Base-by-base conservation (phyloP, 805 yeast species). In the Saturnispora serradocipensis region DNA sequence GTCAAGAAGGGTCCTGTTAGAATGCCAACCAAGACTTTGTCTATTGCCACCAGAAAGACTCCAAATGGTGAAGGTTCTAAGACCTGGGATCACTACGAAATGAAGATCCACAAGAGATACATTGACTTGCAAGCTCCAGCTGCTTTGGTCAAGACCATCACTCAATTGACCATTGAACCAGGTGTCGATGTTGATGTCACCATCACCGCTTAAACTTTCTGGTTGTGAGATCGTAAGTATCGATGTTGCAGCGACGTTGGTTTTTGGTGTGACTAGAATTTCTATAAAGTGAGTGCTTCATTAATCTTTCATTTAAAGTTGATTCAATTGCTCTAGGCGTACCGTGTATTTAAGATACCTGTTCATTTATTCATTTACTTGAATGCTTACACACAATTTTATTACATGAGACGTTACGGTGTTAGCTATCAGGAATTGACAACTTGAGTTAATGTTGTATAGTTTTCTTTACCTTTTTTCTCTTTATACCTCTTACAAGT, bases 61-160 rank as follows among this genome's bases (percentile, higher is more conserved):
- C 99, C 99, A 72, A 95, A 95, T 77, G 99, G 99, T 93, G 97
- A 93, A 82, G 99, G 99, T 93, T 93, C 99, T 68, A 93, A 93
- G 91, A 93, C 99, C 70, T 93, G 97, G 97, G 99, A 93, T 75
- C 80, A 95, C 69, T 93, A 84, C 77, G 99, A 93, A 83, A 86
- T 93, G 96, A 91, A 97, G 86, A 89, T 93, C 83, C 99, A 93
- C 96, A 93, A 93, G 95, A 90, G 99, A 80, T 86, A 88, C 76
- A 88, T 93, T 71, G 97, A 90, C 80, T 83, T 93, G 75, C 91
- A 87, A 78, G 96, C 98, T 63, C 96, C 97, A 76, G 88, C 96
- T 71, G 77, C 80, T 61, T 75, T 82, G 64, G 96, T 91, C 76
- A 89, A 86, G 86, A 86, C 84, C 78, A 88, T 91, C 79, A 90